phyloP scores from a whole-genome alignment of 2,329 filamentous ascomycete genomes.

The Chrysoporthe cubensis region DNA sequence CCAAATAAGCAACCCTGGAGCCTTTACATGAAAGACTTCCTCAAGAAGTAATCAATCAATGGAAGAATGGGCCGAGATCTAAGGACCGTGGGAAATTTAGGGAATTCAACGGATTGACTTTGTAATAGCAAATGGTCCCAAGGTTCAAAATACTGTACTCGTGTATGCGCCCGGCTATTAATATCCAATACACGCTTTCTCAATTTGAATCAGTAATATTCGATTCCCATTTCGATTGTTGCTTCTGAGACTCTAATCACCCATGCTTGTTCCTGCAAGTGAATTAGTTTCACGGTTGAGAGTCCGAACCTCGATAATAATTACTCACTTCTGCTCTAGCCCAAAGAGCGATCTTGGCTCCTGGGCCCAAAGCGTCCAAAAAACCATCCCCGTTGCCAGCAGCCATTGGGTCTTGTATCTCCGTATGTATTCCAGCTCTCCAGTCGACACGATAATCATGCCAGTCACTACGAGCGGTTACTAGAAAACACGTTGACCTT shows the following conservation, averaged over 20 bases:
- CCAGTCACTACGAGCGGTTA: neutral
- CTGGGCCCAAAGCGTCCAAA: neutral
- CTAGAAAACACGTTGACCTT: neutral
- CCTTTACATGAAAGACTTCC: too few relatives aligned
- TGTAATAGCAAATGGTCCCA: too few relatives aligned
- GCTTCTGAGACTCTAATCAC: constrained; percentile 4
- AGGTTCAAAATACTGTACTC: neutral
- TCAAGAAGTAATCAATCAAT: too few relatives aligned
- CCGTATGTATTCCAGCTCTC: neutral
- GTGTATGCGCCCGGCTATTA: neutral
- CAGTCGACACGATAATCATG: constrained; percentile 10
- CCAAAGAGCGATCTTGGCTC: constrained; percentile 14
- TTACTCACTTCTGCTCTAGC: constrained; percentile 13
- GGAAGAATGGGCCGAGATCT: too few relatives aligned
- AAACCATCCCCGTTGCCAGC: constrained; percentile 11
- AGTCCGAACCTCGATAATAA: neutral
- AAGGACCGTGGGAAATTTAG: too few relatives aligned
- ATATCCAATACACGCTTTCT: neutral
- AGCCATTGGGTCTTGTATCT: neutral
- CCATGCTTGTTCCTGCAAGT: constrained; percentile 9
- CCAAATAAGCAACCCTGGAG: too few relatives aligned
- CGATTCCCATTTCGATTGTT: constrained; percentile 10
- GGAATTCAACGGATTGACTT: too few relatives aligned
- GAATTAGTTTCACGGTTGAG: neutral
- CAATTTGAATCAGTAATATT: neutral